phyloP scores from a whole-genome alignment of 768 basidiomycete genomes.

The Lactarius psammicola region DNA sequence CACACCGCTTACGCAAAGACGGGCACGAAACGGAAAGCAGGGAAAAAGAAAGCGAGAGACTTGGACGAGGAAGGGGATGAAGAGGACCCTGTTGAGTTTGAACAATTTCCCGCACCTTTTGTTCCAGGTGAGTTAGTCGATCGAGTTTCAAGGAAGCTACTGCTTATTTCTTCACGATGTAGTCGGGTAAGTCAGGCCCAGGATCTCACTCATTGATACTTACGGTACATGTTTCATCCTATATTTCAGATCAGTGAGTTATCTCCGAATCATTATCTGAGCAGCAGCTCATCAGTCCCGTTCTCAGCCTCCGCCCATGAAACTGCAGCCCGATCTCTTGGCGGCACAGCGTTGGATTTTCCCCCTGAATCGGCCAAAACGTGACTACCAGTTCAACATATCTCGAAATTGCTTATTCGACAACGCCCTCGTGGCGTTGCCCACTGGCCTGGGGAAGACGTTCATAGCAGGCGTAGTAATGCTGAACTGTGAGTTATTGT shows the following conservation, averaged over 20 bases:
- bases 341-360: slow-evolving; percentile 87
- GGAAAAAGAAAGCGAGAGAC: slow-evolving; percentile 51
- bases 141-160: neutral
- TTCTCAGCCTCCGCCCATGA: slow-evolving; percentile 69
- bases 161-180: neutral
- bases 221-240: neutral
- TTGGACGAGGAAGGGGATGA: slow-evolving; percentile 42
- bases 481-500: slow-evolving; percentile 71
- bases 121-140: slow-evolving; percentile 49
- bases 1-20: slow-evolving; percentile 83
- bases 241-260: slow-evolving; percentile 21
- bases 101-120: slow-evolving; percentile 78
- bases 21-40: slow-evolving; percentile 54
- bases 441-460: slow-evolving; percentile 96
- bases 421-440: slow-evolving; percentile 90
- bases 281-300: neutral
- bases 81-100: slow-evolving; percentile 45
- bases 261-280: neutral
- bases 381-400: slow-evolving; percentile 95
- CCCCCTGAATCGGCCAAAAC: slow-evolving; percentile 82
- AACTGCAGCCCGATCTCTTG: slow-evolving; percentile 70
- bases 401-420: slow-evolving; percentile 82
- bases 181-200: slow-evolving; percentile 26
- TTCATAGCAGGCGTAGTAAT: slow-evolving; percentile 97
- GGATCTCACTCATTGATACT: neutral